phyloP scores from a whole-genome alignment of 2,329 filamentous ascomycete genomes.

The Paradendryphiella salina region DNA sequence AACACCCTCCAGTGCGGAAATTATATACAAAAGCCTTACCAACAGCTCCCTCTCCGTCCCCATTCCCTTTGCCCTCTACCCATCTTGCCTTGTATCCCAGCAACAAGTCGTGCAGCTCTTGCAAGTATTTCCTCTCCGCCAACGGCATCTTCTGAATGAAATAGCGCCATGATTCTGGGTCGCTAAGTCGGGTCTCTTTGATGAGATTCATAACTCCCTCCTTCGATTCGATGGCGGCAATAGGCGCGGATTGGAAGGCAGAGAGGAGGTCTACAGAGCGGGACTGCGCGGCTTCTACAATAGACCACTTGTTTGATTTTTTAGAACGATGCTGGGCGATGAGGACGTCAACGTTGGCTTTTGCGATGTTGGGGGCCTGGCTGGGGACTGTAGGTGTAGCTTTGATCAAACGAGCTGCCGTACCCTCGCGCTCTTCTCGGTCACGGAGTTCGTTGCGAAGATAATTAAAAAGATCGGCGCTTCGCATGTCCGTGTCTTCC shows the following conservation, averaged over 20 bases:
- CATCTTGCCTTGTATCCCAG: constrained; percentile 63
- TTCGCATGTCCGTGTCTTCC: constrained; percentile 74
- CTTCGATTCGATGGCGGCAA: constrained; percentile 84
- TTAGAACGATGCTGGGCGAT: constrained; percentile 81
- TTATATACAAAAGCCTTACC: constrained; percentile 89
- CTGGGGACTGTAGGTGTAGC: constrained; percentile 25
- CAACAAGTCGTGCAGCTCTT: constrained; percentile 79
- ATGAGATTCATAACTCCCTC: constrained; percentile 81
- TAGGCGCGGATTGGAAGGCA: constrained; percentile 74
- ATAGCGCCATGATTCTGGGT: constrained; percentile 80
- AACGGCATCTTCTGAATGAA: constrained; percentile 77
- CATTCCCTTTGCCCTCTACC: constrained; percentile 49
- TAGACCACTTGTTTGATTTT: constrained; percentile 84
- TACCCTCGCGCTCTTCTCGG: constrained; percentile 65
- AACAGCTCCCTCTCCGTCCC: constrained; percentile 51
- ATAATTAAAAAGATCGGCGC: constrained; percentile 74
- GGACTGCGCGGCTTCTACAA: constrained; percentile 74
- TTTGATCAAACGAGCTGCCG: constrained; percentile 42
- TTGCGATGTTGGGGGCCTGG: constrained; percentile 22
- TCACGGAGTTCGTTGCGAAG: constrained; percentile 82
- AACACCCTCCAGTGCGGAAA: constrained; percentile 78
- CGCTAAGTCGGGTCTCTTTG: constrained; percentile 71
- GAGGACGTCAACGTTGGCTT: constrained; percentile 76
- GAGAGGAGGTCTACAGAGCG: constrained; percentile 65
- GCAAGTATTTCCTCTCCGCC: constrained; percentile 78